Percentiles rank a stretch among this genome's conserved stretches.
Conservation (phyloP, 2,329 filamentous ascomycete species). For the Colletotrichum phormii region DNA sequence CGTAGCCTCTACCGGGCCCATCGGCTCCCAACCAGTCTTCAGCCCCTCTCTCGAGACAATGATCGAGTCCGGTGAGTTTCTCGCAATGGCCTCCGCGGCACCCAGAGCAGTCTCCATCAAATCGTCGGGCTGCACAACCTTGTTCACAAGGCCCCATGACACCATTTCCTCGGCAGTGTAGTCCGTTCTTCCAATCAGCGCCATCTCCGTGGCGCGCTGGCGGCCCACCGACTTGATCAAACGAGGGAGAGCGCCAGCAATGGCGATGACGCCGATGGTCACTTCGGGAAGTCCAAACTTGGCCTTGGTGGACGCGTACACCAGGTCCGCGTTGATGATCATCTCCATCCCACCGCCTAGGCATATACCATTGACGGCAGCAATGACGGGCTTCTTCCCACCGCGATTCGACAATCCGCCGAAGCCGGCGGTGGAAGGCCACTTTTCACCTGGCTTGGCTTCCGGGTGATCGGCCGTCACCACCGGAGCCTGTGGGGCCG, state of each 20-base stretch:
- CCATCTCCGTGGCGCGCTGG: constrained; percentile 78
- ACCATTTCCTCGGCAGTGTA: constrained; percentile 70
- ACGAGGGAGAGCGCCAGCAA: constrained; percentile 77
- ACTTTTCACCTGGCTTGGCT: constrained; percentile 25
- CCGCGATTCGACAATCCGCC: constrained; percentile 67
- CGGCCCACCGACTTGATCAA: constrained; percentile 74
- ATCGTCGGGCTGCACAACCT: constrained; percentile 60
- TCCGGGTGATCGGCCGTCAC: constrained; percentile 15
- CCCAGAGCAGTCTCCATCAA: constrained; percentile 70
- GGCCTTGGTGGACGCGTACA: constrained; percentile 70
- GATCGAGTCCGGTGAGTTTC: constrained; percentile 79
- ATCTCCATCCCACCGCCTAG: constrained; percentile 85
- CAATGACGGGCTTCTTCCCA: constrained; percentile 81
- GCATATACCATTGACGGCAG: constrained; percentile 80
- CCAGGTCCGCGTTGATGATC: constrained; percentile 77
- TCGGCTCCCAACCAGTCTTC: constrained; percentile 77
- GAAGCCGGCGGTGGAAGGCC: constrained; percentile 29
- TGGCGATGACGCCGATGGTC: constrained; percentile 75
- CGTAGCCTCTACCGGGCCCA: constrained; percentile 73
- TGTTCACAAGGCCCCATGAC: constrained; percentile 78
- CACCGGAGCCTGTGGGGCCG: neutral
- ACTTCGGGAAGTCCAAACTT: constrained; percentile 79
- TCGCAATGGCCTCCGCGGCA: constrained; percentile 71
- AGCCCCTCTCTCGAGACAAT: constrained; percentile 80
- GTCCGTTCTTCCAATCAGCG: constrained; percentile 67